Conservation (phyloP, 768 basidiomycete genomes). For the Tylopilus rubrobrunneus region DNA sequence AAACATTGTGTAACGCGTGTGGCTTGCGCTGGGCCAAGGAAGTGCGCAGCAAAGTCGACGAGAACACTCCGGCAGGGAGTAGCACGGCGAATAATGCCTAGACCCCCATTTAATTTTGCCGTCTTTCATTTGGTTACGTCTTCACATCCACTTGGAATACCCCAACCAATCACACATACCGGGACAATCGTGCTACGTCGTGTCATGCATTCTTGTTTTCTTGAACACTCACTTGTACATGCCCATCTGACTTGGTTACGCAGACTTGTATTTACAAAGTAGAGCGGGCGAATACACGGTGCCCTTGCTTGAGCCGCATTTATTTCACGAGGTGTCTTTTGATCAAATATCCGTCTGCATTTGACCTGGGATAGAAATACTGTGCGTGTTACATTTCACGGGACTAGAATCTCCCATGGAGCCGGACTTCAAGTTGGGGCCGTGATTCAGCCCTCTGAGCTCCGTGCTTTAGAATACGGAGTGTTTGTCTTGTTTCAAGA, state of each 20-base stretch:
- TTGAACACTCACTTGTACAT: slow-evolving; percentile 10
- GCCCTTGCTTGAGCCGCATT: slow-evolving; percentile 6
- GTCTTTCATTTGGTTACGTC: background rate
- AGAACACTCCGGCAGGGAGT: slow-evolving; percentile 25
- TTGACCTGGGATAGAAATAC: background rate
- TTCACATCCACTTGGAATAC: background rate
- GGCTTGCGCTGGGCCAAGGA: slow-evolving; percentile 91
- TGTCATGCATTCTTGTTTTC: slow-evolving; percentile 14
- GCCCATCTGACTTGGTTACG: slow-evolving; percentile 5
- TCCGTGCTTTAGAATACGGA: background rate
- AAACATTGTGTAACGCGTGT: slow-evolving; percentile 97
- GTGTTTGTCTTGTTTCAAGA: no score
- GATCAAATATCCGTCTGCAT: background rate
- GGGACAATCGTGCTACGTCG: slow-evolving; percentile 5
- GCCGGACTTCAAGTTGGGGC: no score
- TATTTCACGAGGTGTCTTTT: slow-evolving; percentile 2
- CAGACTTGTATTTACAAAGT: slow-evolving; percentile 5
- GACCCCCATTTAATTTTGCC: background rate
- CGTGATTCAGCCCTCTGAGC: background rate
- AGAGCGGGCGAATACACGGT: slow-evolving; percentile 4
- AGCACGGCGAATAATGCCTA: slow-evolving; percentile 18
- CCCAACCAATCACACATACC: background rate
- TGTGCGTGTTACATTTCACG: background rate
- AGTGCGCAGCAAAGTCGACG: slow-evolving; percentile 42
- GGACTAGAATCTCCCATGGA: background rate